These are phyloP conservation scores for Trichoderma afroharzianum DNA, from an alignment of 2,329 filamentous ascomycete genomes.

Conservation along the genomic window DNA sequence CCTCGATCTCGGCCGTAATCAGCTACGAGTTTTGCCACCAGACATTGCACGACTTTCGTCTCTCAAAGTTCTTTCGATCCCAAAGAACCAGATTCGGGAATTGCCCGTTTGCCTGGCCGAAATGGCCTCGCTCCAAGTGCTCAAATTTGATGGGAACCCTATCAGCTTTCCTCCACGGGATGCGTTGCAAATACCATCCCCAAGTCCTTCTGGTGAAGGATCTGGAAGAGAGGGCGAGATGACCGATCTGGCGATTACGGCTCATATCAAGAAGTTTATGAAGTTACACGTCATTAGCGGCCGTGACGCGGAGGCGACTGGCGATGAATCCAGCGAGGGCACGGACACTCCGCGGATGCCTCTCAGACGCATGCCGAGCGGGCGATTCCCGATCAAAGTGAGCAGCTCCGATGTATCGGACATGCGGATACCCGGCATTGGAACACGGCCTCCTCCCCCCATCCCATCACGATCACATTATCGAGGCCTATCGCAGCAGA, in stretches of 20 bases:
- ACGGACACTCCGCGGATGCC: conserved; percentile 75
- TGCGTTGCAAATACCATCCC: conserved; percentile 57
- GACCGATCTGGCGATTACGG: conserved; percentile 56
- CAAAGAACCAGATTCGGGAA: conserved; percentile 81
- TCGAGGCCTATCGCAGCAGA: conserved; percentile 68
- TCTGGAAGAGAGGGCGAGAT: conserved; percentile 57
- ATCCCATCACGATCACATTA: conserved; percentile 77
- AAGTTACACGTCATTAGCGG: conserved; percentile 51
- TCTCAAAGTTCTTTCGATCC: conserved; percentile 82
- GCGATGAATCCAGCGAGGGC: conserved; percentile 66
- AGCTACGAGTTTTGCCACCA: conserved; percentile 70
- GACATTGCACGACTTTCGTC: conserved; percentile 79
- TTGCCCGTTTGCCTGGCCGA: conserved; percentile 81
- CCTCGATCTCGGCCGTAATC: conserved; percentile 86
- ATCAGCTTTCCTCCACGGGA: conserved; percentile 74
- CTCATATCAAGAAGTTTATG: conserved; percentile 60
- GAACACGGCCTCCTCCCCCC: conserved; percentile 67
- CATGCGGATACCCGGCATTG: conserved; percentile 62
- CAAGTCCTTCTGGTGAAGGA: conserved; percentile 53
- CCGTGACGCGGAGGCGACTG: conserved; percentile 53
- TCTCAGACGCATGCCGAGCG: conserved; percentile 59
- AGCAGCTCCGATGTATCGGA: conserved; percentile 68
- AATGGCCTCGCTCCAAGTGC: conserved; percentile 82
- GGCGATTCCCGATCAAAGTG: conserved; percentile 66
- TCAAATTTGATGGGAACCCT: conserved; percentile 88